Evolutionary conservation across 768 basidiomycete species (phyloP).

Genomic region (Neoboletus subvelutipes): DNA sequence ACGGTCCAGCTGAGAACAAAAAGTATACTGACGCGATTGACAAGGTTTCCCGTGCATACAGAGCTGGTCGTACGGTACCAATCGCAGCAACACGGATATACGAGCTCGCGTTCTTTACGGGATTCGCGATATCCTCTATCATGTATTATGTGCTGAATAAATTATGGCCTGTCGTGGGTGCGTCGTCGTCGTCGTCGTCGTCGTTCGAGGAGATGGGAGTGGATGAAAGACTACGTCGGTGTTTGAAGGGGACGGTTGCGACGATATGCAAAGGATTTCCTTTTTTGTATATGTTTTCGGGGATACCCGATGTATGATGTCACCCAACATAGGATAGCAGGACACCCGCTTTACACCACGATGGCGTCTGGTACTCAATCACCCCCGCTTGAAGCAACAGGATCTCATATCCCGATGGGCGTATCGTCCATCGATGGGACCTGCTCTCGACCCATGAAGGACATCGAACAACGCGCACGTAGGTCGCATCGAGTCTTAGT

Average conservation of each 20-base stretch:
- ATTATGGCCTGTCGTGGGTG: constrained; percentile 59
- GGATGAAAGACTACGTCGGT: background rate
- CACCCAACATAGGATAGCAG: constrained; percentile 6
- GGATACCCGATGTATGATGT: constrained; percentile 28
- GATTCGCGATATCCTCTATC: constrained; percentile 66
- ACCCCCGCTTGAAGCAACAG: constrained; percentile 53
- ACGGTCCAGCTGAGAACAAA: background rate
- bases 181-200: too few relatives aligned
- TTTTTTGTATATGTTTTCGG: constrained; percentile 22
- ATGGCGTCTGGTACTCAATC: constrained; percentile 48
- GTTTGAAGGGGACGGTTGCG: constrained; percentile 1
- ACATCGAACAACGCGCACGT: constrained; percentile 48
- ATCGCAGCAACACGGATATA: constrained; percentile 71
- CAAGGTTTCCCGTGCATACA: constrained; percentile 14
- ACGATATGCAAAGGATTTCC: constrained; percentile 5
- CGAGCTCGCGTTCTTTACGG: constrained; percentile 82
- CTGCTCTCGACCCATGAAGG: constrained; percentile 37
- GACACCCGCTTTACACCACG: background rate
- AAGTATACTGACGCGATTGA: constrained; percentile 1
- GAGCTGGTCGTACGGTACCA: constrained; percentile 62
- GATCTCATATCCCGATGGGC: constrained; percentile 48
- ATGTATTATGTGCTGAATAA: constrained; percentile 61
- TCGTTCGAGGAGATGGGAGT: constrained; percentile 33
- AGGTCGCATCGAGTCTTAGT: constrained; percentile 2
- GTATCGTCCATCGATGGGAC: constrained; percentile 43